Base-by-base conservation (phyloP, 352 stramenopile species). In the Pythium chondricola region DNA sequence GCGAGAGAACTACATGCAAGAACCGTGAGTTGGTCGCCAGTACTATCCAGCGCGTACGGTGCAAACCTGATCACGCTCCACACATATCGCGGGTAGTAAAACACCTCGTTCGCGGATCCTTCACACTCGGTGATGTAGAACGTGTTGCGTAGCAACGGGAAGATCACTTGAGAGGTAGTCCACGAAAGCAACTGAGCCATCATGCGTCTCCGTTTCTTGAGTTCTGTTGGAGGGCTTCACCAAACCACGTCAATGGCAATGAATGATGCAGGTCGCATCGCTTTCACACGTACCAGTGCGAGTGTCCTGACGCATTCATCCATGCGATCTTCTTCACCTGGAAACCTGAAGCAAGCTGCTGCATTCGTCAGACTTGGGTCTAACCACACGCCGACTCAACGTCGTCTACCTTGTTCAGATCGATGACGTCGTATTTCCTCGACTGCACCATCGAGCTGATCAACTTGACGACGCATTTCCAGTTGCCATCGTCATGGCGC, bases 81-180 rank as follows among this genome's bases (percentile, higher is more conserved):
- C 16, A 92, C 68, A 13, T 61, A 59, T 24, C 76, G 71, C 16
- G 82, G 74, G 44, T 83, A 92, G 49, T 68, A 92, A 6, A 65
- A 52, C 8, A 90, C 69, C 10, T 88, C 72, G 29, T 88, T 86
- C 3, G 66, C 74, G 43, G 65, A 67, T 13, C 78, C 81, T 58
- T 92, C 81, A 2, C 56, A 42, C 33, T 88, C 76, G 1, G 81
- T 92, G 43, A 88, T 74, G 56, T 86, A 92, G 58, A 88, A 90
- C 38, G 80, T 49, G 27, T 67, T 76, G 8, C 67, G 69, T 22
- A 92, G 37, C 3, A 88, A 29, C 6, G 81, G 75, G 20, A 83
- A 86, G 0, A 85, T 62, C 7, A 92, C 35, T 2, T 49, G 56
- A 7, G 48, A 65, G 11, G 71, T 48, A 1, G 77, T 18, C 72